phyloP scores from a whole-genome alignment of 2,329 filamentous ascomycete genomes.

The Cryphonectria radicalis region DNA sequence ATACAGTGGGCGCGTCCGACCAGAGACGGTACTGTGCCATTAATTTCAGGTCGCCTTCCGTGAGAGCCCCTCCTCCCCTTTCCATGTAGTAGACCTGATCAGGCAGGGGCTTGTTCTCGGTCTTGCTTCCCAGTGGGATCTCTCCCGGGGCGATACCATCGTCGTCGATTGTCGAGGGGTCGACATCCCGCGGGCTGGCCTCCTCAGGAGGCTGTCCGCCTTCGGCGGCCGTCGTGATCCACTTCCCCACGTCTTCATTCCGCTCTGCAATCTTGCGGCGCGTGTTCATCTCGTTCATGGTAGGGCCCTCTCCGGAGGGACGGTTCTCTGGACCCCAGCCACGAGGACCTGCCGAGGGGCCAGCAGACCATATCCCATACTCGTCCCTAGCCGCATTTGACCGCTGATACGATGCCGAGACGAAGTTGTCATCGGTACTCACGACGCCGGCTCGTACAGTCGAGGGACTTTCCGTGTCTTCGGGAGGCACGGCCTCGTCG shows the following conservation, averaged over 20 bases:
- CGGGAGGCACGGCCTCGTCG: conserved; percentile 43
- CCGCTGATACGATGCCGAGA: conserved; percentile 30
- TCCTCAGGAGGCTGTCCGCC: conserved; percentile 32
- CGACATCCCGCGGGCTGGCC: conserved; percentile 26
- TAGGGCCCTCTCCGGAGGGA: conserved; percentile 48
- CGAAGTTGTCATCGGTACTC: conserved; percentile 42
- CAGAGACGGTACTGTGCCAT: conserved; percentile 54
- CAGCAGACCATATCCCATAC: conserved; percentile 47
- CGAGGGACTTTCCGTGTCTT: conserved; percentile 41
- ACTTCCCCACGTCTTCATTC: conserved; percentile 55
- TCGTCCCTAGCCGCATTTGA: conserved; percentile 43
- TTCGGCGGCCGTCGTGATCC: conserved; percentile 46
- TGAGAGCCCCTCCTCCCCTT: conserved; percentile 45
- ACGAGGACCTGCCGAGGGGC: conserved; percentile 45
- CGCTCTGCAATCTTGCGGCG: conserved; percentile 49
- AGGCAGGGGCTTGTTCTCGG: conserved; percentile 53
- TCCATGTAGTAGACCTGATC: conserved; percentile 56
- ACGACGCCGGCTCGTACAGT: conserved; percentile 41
- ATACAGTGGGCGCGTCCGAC: conserved; percentile 53
- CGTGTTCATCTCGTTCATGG: conserved; percentile 53
- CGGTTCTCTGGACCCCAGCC: conserved; percentile 55
- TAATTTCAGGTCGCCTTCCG: conserved; percentile 52
- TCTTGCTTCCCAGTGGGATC: conserved; percentile 51
- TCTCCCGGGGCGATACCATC: conserved; percentile 46
- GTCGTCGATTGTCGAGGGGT: conserved; percentile 33